Percentiles rank a stretch among this genome's conserved stretches.
These are phyloP conservation scores for Capsicum baccatum DNA, from an alignment of 257 asterid genomes.

Conservation along the genomic window DNA sequence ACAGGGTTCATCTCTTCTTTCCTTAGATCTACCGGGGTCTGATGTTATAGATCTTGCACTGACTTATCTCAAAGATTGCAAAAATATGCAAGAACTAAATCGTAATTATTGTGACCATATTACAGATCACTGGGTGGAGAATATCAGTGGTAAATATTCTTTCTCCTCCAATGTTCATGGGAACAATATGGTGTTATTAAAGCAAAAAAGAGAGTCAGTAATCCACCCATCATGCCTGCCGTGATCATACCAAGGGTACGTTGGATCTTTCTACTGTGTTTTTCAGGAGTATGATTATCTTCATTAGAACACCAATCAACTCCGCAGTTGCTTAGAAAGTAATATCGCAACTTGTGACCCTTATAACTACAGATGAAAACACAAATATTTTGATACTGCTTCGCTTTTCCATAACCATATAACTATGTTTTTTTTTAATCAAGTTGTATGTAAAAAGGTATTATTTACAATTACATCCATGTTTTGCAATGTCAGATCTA, in stretches of 20 bases:
- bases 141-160: conserved; percentile 59
- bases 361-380: conserved; percentile 89
- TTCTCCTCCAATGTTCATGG: neutral
- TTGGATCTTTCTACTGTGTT: conserved; percentile 87
- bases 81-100: conserved; percentile 67
- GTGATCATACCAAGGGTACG: conserved; percentile 86
- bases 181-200: conserved; percentile 64
- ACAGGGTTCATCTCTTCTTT: conserved; percentile 82
- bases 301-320: conserved; percentile 84
- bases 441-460: neutral
- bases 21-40: conserved; percentile 83
- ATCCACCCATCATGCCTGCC: conserved; percentile 94
- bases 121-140: conserved; percentile 73
- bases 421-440: neutral
- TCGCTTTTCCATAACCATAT: neutral
- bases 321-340: conserved; percentile 89
- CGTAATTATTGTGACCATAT: conserved; percentile 82
- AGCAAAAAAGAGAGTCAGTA: conserved; percentile 63
- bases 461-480: neutral
- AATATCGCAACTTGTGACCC: conserved; percentile 92
- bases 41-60: conserved; percentile 80
- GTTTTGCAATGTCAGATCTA: conserved; percentile 45
- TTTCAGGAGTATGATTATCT: conserved; percentile 91
- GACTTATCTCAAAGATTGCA: conserved; percentile 67
- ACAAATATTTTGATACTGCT: conserved; percentile 84